Percentiles rank a stretch among this genome's conserved stretches.
phyloP scores from a whole-genome alignment of 192 early-diverging fungal genomes.

The Neocallimastix lanati region DNA sequence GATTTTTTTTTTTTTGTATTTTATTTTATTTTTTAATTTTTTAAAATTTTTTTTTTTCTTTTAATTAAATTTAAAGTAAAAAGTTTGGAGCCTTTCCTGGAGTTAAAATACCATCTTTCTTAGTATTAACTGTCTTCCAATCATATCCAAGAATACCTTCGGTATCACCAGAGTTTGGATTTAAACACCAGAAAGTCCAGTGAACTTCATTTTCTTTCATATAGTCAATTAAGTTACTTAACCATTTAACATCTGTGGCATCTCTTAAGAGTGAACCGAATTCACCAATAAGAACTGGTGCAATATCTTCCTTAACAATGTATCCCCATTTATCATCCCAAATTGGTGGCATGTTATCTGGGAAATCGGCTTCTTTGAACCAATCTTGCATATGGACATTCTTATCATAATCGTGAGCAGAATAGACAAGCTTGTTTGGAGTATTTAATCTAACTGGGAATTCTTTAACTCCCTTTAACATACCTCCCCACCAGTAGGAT shows the following conservation, averaged over 20 bases:
- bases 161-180: conserved; percentile 15
- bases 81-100: no score
- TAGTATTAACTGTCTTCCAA: conserved; percentile 1
- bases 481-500: conserved; percentile 11
- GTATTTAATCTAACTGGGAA: conserved; percentile 4
- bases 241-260: conserved; percentile 5
- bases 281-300: conserved; percentile 10
- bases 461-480: conserved; percentile 1
- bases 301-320: conserved; percentile 5
- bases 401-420: conserved; percentile 4
- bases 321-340: conserved; percentile 12
- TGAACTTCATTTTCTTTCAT: conserved; percentile 3
- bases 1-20: no score
- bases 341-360: conserved; percentile 8
- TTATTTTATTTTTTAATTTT: no score
- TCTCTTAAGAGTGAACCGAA: conserved; percentile 11
- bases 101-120: no score
- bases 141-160: conserved; percentile 8
- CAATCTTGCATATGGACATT: conserved; percentile 4
- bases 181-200: conserved; percentile 18
- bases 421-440: conserved; percentile 9
- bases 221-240: conserved; percentile 2
- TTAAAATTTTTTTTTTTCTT: no score
- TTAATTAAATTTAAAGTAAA: no score
- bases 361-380: conserved; percentile 13